Conservation (phyloP, 495 filamentous ascomycete genomes). For the Penicillium taxi region DNA sequence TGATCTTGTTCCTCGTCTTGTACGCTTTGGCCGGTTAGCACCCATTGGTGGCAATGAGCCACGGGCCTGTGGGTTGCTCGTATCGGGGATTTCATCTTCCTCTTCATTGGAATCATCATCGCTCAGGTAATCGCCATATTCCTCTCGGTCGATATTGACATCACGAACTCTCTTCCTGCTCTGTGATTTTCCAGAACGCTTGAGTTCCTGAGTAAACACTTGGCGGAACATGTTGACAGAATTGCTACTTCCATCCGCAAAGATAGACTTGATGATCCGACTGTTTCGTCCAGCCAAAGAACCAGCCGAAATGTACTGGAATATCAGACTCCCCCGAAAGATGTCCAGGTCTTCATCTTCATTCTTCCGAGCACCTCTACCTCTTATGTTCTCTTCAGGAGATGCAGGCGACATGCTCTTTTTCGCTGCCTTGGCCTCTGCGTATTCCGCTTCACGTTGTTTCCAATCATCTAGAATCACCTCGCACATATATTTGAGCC, state of each 20-base stretch:
- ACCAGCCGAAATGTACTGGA: constrained; percentile 41
- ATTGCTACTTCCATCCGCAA: constrained; percentile 49
- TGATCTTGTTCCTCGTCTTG: constrained; percentile 24
- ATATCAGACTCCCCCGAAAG: constrained; percentile 46
- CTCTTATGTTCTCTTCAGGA: constrained; percentile 8
- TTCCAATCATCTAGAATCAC: constrained; percentile 69
- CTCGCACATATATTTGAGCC: constrained; percentile 74
- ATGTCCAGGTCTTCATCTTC: constrained; percentile 25
- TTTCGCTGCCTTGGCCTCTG: constrained; percentile 9
- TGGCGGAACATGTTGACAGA: constrained; percentile 48
- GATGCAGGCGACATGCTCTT: constrained; percentile 3
- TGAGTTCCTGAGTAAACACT: constrained; percentile 54
- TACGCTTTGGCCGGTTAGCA: constrained; percentile 24
- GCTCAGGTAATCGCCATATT: constrained; percentile 51
- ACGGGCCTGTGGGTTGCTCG: constrained; percentile 8
- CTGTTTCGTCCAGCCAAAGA: constrained; percentile 35
- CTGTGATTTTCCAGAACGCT: constrained; percentile 21
- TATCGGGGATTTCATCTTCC: constrained; percentile 7
- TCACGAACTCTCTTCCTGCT: constrained; percentile 39
- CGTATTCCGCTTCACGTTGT: constrained; percentile 36
- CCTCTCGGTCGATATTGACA: constrained; percentile 50
- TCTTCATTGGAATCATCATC: constrained; percentile 41
- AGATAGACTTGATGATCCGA: constrained; percentile 54
- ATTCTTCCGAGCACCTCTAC: constrained; percentile 1
- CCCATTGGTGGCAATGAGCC: constrained; percentile 1